phyloP scores from a whole-genome alignment of 208 protist species.

The Wallacemonas rigidus region DNA sequence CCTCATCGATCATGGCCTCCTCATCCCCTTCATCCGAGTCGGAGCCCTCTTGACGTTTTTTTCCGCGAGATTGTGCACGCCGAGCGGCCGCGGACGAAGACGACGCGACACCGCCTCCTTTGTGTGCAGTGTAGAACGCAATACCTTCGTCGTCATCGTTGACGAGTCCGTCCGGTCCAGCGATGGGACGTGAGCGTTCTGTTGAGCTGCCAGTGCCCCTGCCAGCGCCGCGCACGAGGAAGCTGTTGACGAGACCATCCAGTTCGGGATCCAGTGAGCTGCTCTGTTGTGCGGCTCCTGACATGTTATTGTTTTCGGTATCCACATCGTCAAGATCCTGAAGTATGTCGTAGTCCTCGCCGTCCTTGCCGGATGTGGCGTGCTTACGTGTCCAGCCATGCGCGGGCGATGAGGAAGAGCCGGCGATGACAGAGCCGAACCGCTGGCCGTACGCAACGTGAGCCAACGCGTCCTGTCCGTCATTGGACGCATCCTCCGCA shows the following conservation, averaged over 20 bases:
- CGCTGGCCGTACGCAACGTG: slow-evolving; percentile 23
- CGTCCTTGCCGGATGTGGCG: slow-evolving; percentile 34
- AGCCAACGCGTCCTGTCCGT: slow-evolving; percentile 32
- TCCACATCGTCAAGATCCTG: slow-evolving; percentile 28
- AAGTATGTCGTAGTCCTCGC: slow-evolving; percentile 27
- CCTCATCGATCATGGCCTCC: slow-evolving; percentile 45
- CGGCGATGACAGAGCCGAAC: slow-evolving; percentile 13
- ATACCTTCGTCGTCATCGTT: slow-evolving; percentile 51
- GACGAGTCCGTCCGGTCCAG: slow-evolving; percentile 21
- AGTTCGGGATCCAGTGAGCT: slow-evolving; percentile 33
- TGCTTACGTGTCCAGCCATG: slow-evolving; percentile 17
- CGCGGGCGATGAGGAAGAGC: slow-evolving; percentile 2
- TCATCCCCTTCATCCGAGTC: slow-evolving; percentile 29
- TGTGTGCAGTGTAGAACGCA: slow-evolving; percentile 47
- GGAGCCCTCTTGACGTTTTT: slow-evolving; percentile 29
- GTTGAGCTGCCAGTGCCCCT: background rate
- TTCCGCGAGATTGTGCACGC: slow-evolving; percentile 23
- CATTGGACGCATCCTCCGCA: slow-evolving; percentile 18
- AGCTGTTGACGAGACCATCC: slow-evolving; percentile 51
- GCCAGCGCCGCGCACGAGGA: slow-evolving; percentile 22
- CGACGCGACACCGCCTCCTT: slow-evolving; percentile 10
- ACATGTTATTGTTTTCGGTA: slow-evolving; percentile 26
- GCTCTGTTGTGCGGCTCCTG: background rate
- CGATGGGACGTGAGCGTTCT: background rate
- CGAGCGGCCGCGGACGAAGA: slow-evolving; percentile 10